phyloP scores from a whole-genome alignment of 2,329 filamentous ascomycete species.

The Penicillium sp. region DNA sequence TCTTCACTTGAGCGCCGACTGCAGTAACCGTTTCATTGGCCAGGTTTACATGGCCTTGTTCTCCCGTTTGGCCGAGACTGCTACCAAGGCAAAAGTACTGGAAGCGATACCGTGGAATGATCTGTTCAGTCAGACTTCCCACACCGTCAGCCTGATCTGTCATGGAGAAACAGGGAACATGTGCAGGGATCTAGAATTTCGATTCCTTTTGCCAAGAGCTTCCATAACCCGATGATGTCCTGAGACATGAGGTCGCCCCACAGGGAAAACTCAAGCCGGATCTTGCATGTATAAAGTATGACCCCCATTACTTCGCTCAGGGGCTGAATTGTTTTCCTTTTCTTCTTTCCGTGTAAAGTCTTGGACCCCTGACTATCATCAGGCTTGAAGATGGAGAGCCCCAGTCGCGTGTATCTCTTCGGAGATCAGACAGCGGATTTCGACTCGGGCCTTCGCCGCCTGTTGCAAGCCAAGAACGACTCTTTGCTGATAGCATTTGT shows the following conservation, averaged over 20 bases:
- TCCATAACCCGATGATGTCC: constrained; percentile 10
- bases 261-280: background rate
- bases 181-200: background rate
- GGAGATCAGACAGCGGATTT: constrained; percentile 51
- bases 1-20: constrained; percentile 2
- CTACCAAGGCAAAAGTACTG: constrained; percentile 7
- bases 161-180: constrained; percentile 14
- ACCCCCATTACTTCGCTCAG: constrained; percentile 8
- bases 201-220: constrained; percentile 7
- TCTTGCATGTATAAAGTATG: constrained; percentile 24
- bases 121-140: background rate
- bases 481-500: constrained; percentile 46
- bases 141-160: background rate
- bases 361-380: constrained; percentile 8
- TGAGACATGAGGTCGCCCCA: constrained; percentile 10
- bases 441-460: constrained; percentile 43
- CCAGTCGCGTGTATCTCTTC: constrained; percentile 47
- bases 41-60: background rate
- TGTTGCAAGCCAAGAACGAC: constrained; percentile 47
- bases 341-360: constrained; percentile 13
- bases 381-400: constrained; percentile 32
- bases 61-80: constrained; percentile 8
- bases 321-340: background rate
- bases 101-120: constrained; percentile 4
- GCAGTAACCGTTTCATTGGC: constrained; percentile 25